These are phyloP conservation scores for Paracoccidioides brasiliensis DNA, from an alignment of 2,329 filamentous ascomycete species.

Conservation along the genomic window DNA sequence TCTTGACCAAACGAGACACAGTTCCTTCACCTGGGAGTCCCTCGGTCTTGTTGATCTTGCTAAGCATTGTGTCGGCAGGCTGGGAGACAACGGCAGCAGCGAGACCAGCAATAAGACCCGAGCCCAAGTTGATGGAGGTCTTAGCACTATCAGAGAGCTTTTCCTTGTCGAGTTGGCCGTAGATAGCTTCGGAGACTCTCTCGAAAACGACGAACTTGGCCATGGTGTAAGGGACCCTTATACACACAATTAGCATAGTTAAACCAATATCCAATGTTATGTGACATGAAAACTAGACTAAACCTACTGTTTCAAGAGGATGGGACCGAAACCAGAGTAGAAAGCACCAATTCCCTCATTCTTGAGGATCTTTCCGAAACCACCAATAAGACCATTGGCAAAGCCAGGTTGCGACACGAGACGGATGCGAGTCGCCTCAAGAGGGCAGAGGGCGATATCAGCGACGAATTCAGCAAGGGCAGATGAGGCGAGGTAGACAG, in stretches of 20 bases:
- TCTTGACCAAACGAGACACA: slow-evolving; percentile 70
- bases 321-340: slow-evolving; percentile 84
- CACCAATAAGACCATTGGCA: slow-evolving; percentile 63
- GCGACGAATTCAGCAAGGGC: slow-evolving; percentile 52
- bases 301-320: slow-evolving; percentile 67
- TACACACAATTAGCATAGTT: slow-evolving; percentile 12
- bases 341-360: slow-evolving; percentile 74
- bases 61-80: slow-evolving; percentile 86
- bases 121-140: slow-evolving; percentile 71
- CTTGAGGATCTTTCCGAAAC: slow-evolving; percentile 72
- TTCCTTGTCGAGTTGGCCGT: slow-evolving; percentile 56
- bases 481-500: slow-evolving; percentile 61
- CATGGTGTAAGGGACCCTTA: slow-evolving; percentile 81
- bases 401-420: slow-evolving; percentile 80
- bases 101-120: slow-evolving; percentile 76
- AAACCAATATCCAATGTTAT: not conserved
- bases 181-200: slow-evolving; percentile 68
- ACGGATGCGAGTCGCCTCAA: slow-evolving; percentile 88
- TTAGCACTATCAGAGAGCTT: slow-evolving; percentile 54
- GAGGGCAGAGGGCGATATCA: slow-evolving; percentile 62
- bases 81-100: slow-evolving; percentile 77
- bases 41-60: slow-evolving; percentile 93
- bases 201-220: slow-evolving; percentile 91
- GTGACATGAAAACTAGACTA: not conserved
- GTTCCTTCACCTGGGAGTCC: slow-evolving; percentile 77